Conservation (phyloP, 208 protist genomes). For the Crithidia fasciculata region DNA sequence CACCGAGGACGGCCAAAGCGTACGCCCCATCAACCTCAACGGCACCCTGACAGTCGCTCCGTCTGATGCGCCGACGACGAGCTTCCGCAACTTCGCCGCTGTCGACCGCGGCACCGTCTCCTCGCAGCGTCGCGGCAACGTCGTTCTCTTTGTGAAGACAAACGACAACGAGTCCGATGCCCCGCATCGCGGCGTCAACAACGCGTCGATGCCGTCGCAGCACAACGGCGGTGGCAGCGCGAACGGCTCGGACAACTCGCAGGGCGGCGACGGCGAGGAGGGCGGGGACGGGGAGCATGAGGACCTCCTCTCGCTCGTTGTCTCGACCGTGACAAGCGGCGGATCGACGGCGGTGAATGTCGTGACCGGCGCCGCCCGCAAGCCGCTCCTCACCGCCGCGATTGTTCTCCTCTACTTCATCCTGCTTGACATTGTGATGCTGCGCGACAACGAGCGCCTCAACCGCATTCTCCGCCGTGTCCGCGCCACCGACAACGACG, state of each 20-base stretch:
- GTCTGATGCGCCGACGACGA: slow-evolving; percentile 16
- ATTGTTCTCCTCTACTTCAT: slow-evolving; percentile 72
- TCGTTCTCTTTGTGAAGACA: slow-evolving; percentile 35
- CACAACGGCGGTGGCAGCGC: not conserved
- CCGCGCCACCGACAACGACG: slow-evolving; percentile 47
- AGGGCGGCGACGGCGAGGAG: not conserved
- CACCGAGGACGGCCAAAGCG: slow-evolving; percentile 27
- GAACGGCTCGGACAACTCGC: slow-evolving; percentile 7
- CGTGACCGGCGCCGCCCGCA: slow-evolving; percentile 15
- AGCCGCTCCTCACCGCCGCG: slow-evolving; percentile 29
- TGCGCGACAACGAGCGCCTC: slow-evolving; percentile 36
- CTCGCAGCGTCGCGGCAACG: slow-evolving; percentile 31
- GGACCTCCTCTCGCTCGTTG: slow-evolving; percentile 2
- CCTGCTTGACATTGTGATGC: slow-evolving; percentile 56
- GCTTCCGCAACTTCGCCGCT: slow-evolving; percentile 4
- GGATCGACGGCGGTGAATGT: slow-evolving; percentile 2
- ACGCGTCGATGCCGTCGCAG: not conserved
- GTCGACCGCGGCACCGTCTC: slow-evolving; percentile 14
- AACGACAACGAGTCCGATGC: slow-evolving; percentile 33
- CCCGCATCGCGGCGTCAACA: not conserved
- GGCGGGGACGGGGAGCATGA: slow-evolving; percentile 8
- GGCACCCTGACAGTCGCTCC: not conserved
- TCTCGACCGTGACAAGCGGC: slow-evolving; percentile 2
- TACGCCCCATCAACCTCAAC: not conserved
- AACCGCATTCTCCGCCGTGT: slow-evolving; percentile 37